phyloP scores from a whole-genome alignment of 2,329 filamentous ascomycete genomes.

The Cordyceps militaris region DNA sequence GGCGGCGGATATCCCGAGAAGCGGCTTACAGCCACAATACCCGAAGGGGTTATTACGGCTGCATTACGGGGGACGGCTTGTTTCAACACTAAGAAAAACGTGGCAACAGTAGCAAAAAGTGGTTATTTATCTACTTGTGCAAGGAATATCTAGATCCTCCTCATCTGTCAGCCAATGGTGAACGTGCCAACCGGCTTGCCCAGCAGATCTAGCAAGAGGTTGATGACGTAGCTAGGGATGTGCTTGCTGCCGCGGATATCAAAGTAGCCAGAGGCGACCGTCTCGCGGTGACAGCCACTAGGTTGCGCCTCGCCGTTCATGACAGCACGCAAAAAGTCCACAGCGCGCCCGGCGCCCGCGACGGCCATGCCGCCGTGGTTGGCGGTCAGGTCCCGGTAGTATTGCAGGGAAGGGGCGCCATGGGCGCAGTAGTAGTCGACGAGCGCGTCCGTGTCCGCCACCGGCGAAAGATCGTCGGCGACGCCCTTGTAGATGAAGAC shows the following conservation, averaged over 20 bases:
- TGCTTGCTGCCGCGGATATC: constrained; percentile 1
- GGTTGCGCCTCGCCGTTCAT: constrained; percentile 12
- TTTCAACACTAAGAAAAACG: too few species aligned
- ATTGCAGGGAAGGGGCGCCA: constrained; percentile 32
- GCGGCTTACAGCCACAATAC: too few species aligned
- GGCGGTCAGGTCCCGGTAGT: constrained; percentile 35
- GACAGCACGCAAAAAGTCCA: constrained; percentile 14
- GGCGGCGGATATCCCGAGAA: too few species aligned
- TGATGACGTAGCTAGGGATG: not conserved
- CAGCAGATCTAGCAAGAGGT: not conserved
- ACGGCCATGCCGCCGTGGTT: constrained; percentile 25
- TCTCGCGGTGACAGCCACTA: constrained; percentile 2
- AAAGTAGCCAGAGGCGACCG: not conserved
- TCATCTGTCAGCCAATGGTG: not conserved
- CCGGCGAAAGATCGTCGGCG: constrained; percentile 34
- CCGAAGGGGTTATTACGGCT: too few species aligned
- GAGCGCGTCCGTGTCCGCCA: constrained; percentile 36
- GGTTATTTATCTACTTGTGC: too few species aligned
- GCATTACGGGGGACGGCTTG: too few species aligned
- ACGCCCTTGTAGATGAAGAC: constrained; percentile 44
- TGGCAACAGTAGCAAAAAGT: too few species aligned
- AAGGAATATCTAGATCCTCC: too few species aligned
- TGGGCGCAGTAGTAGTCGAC: constrained; percentile 34
- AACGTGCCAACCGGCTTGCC: not conserved
- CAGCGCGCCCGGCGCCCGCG: constrained; percentile 12